Percentiles rank a stretch among this genome's conserved stretches.
phyloP scores from a whole-genome alignment of 176 grass and related monocot genomes.

The Hyparrhenia diplandra region DNA sequence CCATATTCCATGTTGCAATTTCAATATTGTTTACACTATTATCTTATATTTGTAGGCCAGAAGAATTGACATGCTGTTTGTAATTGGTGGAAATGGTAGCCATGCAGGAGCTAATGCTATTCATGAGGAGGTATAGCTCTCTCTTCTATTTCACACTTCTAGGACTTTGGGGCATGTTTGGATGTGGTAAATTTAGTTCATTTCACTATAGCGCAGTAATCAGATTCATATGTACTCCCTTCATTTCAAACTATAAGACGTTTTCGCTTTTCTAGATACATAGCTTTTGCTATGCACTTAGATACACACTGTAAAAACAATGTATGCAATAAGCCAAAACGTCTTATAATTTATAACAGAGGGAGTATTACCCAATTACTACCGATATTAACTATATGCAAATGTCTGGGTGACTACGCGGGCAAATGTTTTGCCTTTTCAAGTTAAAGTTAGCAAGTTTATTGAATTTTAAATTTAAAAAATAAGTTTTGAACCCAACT shows the following conservation, averaged over 20 bases:
- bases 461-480: not conserved
- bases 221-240: not conserved
- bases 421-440: not conserved
- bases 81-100: conserved; percentile 95
- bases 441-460: not conserved
- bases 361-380: not conserved
- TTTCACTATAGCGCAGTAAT: not conserved
- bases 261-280: no score
- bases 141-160: not conserved
- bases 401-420: not conserved
- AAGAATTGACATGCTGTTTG: conserved; percentile 93
- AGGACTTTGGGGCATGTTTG: not conserved
- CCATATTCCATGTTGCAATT: not conserved
- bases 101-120: conserved; percentile 94
- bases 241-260: no score
- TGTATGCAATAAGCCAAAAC: no score
- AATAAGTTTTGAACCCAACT: no score
- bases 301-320: no score
- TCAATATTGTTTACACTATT: not conserved
- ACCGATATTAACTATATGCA: not conserved
- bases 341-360: no score
- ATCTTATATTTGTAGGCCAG: conserved; percentile 59
- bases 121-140: conserved; percentile 68
- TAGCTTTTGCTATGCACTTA: no score
- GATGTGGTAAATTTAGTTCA: not conserved